A percentile compares a stretch with the other conserved stretches of the same genome.
These are phyloP conservation scores for Tirmania nivea DNA, from an alignment of 495 filamentous ascomycete species.

Conservation along the genomic window DNA sequence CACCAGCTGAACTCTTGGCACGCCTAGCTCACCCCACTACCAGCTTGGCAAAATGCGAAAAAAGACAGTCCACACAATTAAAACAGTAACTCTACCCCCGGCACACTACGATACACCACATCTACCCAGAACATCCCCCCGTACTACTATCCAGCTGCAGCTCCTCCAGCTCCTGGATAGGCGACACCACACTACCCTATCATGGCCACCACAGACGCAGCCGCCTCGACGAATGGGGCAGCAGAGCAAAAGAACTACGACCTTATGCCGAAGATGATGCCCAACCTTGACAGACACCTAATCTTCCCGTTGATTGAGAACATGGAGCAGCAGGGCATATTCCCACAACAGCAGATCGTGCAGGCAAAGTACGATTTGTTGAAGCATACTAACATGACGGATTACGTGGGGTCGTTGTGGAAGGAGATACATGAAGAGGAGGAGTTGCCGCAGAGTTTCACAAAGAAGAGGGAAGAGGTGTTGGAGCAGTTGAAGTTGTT, in stretches of 20 bases:
- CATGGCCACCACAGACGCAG: constrained; percentile 45
- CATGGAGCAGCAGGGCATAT: constrained; percentile 34
- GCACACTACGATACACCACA: not conserved
- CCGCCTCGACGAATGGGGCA: constrained; percentile 33
- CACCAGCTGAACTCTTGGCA: not conserved
- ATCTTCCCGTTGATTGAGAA: constrained; percentile 89
- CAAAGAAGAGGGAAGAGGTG: constrained; percentile 71
- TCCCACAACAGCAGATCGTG: constrained; percentile 42
- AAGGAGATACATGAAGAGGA: constrained; percentile 62
- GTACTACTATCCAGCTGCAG: not conserved
- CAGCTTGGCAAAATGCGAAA: not conserved
- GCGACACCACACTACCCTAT: constrained; percentile 19
- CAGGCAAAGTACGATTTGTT: constrained; percentile 77
- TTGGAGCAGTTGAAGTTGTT: constrained; percentile 55
- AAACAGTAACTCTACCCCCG: not conserved
- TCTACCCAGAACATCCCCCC: not conserved
- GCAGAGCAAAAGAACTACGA: constrained; percentile 43
- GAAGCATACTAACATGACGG: constrained; percentile 92
- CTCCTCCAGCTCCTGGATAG: constrained; percentile 6
- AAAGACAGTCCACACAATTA: not conserved
- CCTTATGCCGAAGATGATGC: constrained; percentile 69
- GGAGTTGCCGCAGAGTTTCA: constrained; percentile 61
- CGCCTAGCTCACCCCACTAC: constrained; percentile 2
- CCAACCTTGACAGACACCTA: constrained; percentile 84
- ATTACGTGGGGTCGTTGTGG: constrained; percentile 80